Percentiles rank a stretch among this genome's conserved stretches.
Evolutionary conservation across 331 rosid genomes (phyloP).

Genomic region (Saraca asoca): DNA sequence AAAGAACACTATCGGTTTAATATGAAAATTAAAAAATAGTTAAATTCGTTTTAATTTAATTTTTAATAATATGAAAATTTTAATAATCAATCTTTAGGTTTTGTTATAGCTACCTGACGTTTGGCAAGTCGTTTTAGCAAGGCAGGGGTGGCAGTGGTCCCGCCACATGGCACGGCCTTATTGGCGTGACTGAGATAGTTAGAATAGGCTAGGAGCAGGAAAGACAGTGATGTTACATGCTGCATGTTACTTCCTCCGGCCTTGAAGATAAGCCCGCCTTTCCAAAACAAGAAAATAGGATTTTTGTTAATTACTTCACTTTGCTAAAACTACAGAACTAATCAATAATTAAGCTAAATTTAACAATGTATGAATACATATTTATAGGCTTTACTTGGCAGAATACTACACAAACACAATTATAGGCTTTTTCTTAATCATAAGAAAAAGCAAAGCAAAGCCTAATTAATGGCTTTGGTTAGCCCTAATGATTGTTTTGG

Average conservation of each 20-base stretch:
- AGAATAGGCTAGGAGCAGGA: conserved; percentile 75
- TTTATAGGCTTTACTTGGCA: conserved; percentile 31
- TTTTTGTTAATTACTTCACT: background rate
- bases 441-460: too few relatives aligned
- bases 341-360: conserved; percentile 29
- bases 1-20: too few relatives aligned
- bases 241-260: conserved; percentile 99
- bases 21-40: too few relatives aligned
- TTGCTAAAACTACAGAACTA: background rate
- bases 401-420: too few relatives aligned
- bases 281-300: conserved; percentile 7
- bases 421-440: too few relatives aligned
- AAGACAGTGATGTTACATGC: conserved; percentile 90
- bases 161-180: conserved; percentile 81
- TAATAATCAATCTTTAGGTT: too few relatives aligned
- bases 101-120: conserved; percentile 62
- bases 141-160: conserved; percentile 67
- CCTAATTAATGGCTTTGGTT: conserved; percentile 36
- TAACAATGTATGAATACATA: conserved; percentile 18
- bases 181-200: conserved; percentile 93
- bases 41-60: too few relatives aligned
- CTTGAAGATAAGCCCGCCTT: conserved; percentile 93
- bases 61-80: too few relatives aligned
- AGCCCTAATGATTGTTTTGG: background rate
- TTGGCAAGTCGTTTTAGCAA: conserved; percentile 69